Conservation (phyloP, 305 asterid genomes). For the Salvia sclarea region DNA sequence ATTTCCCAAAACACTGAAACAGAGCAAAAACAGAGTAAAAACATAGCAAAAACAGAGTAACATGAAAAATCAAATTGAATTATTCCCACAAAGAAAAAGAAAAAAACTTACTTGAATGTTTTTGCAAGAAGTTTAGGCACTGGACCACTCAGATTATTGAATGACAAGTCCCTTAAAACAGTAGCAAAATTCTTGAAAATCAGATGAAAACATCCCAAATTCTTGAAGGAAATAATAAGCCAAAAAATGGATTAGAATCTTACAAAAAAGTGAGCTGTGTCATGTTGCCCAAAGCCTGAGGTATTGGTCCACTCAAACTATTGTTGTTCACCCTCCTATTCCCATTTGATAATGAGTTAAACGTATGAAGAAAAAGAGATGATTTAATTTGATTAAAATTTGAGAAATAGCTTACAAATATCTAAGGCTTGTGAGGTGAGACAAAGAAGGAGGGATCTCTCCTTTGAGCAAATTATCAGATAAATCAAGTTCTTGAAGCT, state of each 20-base stretch:
- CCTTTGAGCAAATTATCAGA: slow-evolving; percentile 50
- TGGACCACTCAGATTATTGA: slow-evolving; percentile 61
- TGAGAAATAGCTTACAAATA: slow-evolving; percentile 57
- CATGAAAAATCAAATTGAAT: too few relatives aligned
- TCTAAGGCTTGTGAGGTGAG: slow-evolving; percentile 49
- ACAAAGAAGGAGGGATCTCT: slow-evolving; percentile 51
- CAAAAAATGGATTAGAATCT: slow-evolving; percentile 34
- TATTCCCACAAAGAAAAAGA: too few relatives aligned
- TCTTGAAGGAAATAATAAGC: slow-evolving; percentile 3
- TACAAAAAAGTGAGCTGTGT: slow-evolving; percentile 81
- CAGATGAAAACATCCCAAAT: not conserved
- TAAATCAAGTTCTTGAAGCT: slow-evolving; percentile 56
- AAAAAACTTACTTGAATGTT: slow-evolving; percentile 56
- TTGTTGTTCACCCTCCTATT: slow-evolving; percentile 87
- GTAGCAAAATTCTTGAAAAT: not conserved
- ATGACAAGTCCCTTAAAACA: slow-evolving; percentile 75
- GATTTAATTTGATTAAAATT: not conserved
- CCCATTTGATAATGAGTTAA: not conserved
- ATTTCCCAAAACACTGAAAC: slow-evolving; percentile 75
- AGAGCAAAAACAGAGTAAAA: not conserved
- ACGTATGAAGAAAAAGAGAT: not conserved
- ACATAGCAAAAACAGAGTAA: not conserved
- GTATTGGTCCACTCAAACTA: slow-evolving; percentile 74
- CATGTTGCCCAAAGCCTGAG: slow-evolving; percentile 67
- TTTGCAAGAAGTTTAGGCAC: slow-evolving; percentile 48